phyloP scores from a whole-genome alignment of 202 grass and related monocot species.

The Carex arenaria region DNA sequence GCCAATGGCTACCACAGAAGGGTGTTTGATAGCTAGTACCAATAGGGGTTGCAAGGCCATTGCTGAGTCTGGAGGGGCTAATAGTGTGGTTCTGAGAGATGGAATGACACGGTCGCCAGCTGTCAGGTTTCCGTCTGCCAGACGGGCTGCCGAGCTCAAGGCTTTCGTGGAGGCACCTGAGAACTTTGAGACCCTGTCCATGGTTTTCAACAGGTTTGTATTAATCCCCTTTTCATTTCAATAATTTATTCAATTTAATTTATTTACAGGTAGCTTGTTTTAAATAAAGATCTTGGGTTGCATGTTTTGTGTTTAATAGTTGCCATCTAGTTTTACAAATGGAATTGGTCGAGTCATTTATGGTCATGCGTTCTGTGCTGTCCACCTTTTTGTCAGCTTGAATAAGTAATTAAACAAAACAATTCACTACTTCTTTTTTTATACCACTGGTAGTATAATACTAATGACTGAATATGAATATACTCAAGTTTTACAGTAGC shows the following conservation, averaged over 20 bases:
- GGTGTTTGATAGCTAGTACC: constrained; percentile 87
- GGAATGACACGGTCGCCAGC: constrained; percentile 75
- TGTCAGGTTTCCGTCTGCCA: constrained; percentile 49
- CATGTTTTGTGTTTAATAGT: constrained; percentile 19
- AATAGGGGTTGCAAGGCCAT: constrained; percentile 97
- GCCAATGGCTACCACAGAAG: constrained; percentile 95
- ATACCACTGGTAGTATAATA: neutral
- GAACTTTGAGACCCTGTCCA: constrained; percentile 71
- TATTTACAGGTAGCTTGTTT: neutral
- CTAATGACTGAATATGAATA: neutral
- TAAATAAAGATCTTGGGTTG: constrained; percentile 22
- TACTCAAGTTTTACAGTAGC: neutral
- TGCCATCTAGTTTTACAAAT: neutral
- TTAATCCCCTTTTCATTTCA: neutral
- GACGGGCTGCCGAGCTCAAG: constrained; percentile 67
- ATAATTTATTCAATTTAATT: neutral
- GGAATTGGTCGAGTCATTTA: constrained; percentile 1
- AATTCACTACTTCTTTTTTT: constrained; percentile 4
- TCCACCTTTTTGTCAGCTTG: constrained; percentile 6
- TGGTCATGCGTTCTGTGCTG: constrained; percentile 10
- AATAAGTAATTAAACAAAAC: constrained; percentile 18
- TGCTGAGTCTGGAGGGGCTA: constrained; percentile 62
- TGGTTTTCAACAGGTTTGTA: constrained; percentile 71
- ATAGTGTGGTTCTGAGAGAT: constrained; percentile 70
- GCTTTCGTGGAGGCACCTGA: constrained; percentile 68